Conservation (phyloP, 805 yeast species). For the Ogataea ganodermae region DNA sequence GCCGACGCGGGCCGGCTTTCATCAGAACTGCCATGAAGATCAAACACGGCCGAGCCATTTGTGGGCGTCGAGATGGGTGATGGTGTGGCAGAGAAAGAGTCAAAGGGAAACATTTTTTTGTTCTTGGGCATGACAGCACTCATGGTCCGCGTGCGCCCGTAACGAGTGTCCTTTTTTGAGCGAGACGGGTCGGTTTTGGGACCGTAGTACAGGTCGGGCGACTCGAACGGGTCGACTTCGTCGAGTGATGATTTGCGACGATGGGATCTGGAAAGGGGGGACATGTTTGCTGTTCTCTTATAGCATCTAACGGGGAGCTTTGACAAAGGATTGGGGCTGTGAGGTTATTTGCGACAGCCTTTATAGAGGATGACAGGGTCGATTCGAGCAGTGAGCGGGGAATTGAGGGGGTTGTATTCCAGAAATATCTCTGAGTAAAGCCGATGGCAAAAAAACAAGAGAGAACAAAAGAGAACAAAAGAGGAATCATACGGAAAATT, state of each 20-base stretch:
- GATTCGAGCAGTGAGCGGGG: too few species aligned
- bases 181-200: constrained; percentile 57
- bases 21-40: constrained; percentile 12
- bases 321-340: too few species aligned
- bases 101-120: constrained; percentile 16
- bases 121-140: constrained; percentile 35
- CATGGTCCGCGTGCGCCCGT: constrained; percentile 59
- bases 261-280: constrained; percentile 7
- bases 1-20: too few species aligned
- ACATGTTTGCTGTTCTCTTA: not conserved
- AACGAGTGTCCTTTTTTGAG: constrained; percentile 40
- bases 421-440: not conserved
- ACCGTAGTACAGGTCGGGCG: constrained; percentile 72
- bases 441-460: not conserved
- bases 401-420: too few species aligned
- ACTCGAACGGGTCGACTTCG: constrained; percentile 62
- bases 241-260: constrained; percentile 44
- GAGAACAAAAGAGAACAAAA: not conserved
- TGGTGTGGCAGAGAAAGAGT: constrained; percentile 10
- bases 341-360: too few species aligned
- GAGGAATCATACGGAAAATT: not conserved
- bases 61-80: constrained; percentile 11
- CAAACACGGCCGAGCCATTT: constrained; percentile 22
- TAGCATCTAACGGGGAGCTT: too few species aligned
- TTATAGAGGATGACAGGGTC: too few species aligned